Evolutionary conservation across 129 eudicot genomes (phyloP), one percentile per base, ranked within the genome.

Genomic region (Erigeron canadensis): DNA sequence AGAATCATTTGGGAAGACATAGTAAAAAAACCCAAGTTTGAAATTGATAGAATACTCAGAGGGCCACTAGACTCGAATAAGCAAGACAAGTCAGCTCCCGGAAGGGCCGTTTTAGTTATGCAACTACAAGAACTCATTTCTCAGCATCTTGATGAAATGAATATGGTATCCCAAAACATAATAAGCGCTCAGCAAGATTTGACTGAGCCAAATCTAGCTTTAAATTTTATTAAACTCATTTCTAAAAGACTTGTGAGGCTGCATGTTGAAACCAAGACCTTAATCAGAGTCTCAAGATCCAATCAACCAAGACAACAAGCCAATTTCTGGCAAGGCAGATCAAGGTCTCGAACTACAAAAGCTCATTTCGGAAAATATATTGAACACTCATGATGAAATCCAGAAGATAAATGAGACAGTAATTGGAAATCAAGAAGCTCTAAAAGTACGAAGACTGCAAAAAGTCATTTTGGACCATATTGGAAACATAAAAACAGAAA

Each of bases 1-100:
- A 64, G 17, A 64, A 19, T 40, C 37, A 54, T 74, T 21, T 74
- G 79, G 79, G 11, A 51, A 50, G 63, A 64, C 51, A 64, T 74
- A 18, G 56, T 41, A 0, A 22, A 64, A 43, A 54, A 13, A 34
- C 18, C 72, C n/a, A 63, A 19, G 37, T 5, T 0, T 0, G 45
- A 64, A 1, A 74, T 74, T 74, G 72, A 74, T 19, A 11, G 0
- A 0, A 64, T 74, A 64, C 45, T 74, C 7, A 74, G 65, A 74
- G 79, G 79, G 39, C 18, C 53, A 6, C 18, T 3, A 9, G 64
- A 74, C 50, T 0, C 4, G 4, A 48, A 0, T 0, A 46, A 34
- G 13, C 61, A 19, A 56, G 62, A 50, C 9, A 15, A 4, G 12
- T 56, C 34, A 21, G 62, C 62, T 7, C 8, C 7, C 19, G 37